Percentiles rank a stretch among this genome's conserved stretches.
phyloP scores from a whole-genome alignment of 2,329 filamentous ascomycete species.

The Beauveria sp. region DNA sequence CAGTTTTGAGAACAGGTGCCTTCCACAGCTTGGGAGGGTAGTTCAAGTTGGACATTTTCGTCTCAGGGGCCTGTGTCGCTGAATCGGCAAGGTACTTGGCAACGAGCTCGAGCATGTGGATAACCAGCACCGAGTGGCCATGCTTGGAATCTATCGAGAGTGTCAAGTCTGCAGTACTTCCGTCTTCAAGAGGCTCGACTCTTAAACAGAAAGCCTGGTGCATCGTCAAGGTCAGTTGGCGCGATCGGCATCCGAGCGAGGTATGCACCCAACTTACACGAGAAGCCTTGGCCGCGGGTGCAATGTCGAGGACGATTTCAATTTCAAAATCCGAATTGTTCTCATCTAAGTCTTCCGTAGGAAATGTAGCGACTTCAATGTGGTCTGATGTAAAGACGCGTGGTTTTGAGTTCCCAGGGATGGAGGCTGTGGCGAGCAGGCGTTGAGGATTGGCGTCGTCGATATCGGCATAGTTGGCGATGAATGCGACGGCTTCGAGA shows the following conservation, averaged over 20 bases:
- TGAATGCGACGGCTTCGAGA: constrained; percentile 5
- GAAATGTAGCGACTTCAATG: constrained; percentile 2
- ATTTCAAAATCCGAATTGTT: constrained; percentile 2
- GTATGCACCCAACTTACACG: neutral
- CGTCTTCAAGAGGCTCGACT: neutral
- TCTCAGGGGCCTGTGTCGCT: neutral
- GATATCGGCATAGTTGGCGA: neutral
- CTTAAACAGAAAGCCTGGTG: neutral
- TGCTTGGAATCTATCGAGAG: neutral
- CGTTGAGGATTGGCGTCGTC: neutral
- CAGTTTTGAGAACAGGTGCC: constrained; percentile 7
- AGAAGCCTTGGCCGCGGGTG: neutral
- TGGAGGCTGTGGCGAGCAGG: neutral
- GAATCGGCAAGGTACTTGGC: constrained; percentile 5
- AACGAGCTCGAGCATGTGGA: constrained; percentile 4
- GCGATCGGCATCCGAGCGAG: too few relatives aligned
- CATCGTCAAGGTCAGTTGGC: neutral
- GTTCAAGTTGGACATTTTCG: constrained; percentile 6
- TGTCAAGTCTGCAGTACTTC: neutral
- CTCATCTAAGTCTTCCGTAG: neutral
- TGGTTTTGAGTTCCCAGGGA: neutral
- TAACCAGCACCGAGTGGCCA: neutral
- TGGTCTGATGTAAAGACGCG: constrained; percentile 7
- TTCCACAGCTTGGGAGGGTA: constrained; percentile 5
- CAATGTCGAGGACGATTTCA: neutral